Evolutionary conservation across 2,329 filamentous ascomycete species (phyloP).

Genomic region (Mycogone perniciosa): DNA sequence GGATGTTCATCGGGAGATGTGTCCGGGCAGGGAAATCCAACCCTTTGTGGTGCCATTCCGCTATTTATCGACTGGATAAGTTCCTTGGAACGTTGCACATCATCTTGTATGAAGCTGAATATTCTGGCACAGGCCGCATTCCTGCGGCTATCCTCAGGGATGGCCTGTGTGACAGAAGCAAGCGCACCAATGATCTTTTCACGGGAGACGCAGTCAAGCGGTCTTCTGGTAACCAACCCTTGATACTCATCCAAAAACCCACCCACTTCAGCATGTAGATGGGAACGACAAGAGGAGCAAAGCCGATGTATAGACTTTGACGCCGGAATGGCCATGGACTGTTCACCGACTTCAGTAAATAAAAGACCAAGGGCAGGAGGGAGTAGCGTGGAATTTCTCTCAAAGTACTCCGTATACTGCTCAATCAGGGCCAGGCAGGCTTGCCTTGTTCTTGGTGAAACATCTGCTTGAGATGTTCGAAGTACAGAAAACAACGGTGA

Average conservation of each 20-base stretch:
- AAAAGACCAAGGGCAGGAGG: conserved; percentile 67
- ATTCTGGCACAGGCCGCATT: conserved; percentile 50
- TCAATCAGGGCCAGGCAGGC: conserved; percentile 66
- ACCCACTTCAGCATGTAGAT: conserved; percentile 59
- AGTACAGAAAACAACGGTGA: conserved; percentile 52
- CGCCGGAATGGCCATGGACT: conserved; percentile 57
- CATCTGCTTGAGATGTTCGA: conserved; percentile 39
- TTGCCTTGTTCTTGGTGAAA: conserved; percentile 59
- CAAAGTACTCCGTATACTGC: conserved; percentile 70
- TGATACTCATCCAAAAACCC: conserved; percentile 68
- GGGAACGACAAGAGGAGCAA: conserved; percentile 66
- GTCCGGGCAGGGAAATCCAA: conserved; percentile 21
- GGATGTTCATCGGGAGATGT: conserved; percentile 36
- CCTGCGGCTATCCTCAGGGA: conserved; percentile 51
- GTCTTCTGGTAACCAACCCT: conserved; percentile 47
- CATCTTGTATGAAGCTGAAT: conserved; percentile 54
- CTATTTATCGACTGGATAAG: conserved; percentile 13
- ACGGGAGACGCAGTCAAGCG: conserved; percentile 60
- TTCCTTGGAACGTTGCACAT: conserved; percentile 33
- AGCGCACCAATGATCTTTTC: conserved; percentile 70
- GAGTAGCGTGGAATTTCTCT: conserved; percentile 59
- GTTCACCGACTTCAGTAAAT: conserved; percentile 61
- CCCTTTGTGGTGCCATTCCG: neutral
- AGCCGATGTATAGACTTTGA: conserved; percentile 69
- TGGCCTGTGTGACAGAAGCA: conserved; percentile 67